phyloP scores from a whole-genome alignment of 495 filamentous ascomycete genomes.

The Hyaloscypha hepaticicola region DNA sequence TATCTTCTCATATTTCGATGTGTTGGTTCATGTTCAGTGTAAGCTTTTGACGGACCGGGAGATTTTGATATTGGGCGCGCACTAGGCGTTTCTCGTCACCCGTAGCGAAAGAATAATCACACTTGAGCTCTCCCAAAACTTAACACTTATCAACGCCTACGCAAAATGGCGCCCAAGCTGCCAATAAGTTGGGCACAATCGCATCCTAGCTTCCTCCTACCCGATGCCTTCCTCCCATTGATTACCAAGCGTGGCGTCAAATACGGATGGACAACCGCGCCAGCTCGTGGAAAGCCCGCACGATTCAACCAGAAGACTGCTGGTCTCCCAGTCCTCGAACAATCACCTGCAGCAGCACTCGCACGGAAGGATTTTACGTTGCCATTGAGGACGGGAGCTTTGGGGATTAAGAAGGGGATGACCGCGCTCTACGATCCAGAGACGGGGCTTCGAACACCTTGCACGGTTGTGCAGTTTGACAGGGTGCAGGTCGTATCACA shows the following conservation, averaged over 20 bases:
- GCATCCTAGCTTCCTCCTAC: conserved; percentile 39
- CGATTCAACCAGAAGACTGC: conserved; percentile 52
- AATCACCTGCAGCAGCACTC: conserved; percentile 76
- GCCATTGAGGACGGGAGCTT: conserved; percentile 75
- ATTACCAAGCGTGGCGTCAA: conserved; percentile 49
- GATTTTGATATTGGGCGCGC: conserved; percentile 30
- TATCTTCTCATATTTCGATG: neutral
- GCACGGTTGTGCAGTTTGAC: conserved; percentile 93
- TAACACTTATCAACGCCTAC: conserved; percentile 8
- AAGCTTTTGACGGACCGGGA: neutral
- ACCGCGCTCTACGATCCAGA: conserved; percentile 78
- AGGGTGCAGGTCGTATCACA: conserved; percentile 81
- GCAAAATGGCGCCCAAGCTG: conserved; percentile 54
- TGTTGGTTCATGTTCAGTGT: neutral
- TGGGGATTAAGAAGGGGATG: conserved; percentile 93
- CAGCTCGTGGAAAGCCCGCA: conserved; percentile 32
- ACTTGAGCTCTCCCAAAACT: conserved; percentile 9
- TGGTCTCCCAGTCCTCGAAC: conserved; percentile 58
- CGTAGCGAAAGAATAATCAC: conserved; percentile 23
- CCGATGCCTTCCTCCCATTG: conserved; percentile 44
- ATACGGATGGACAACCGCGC: conserved; percentile 53
- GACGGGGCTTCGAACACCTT: conserved; percentile 74
- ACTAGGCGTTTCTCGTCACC: conserved; percentile 17
- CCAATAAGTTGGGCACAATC: conserved; percentile 46
- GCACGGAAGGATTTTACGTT: conserved; percentile 72